Evolutionary conservation across 2,329 filamentous ascomycete species (phyloP).

Genomic region (Neospermospora avenae): DNA sequence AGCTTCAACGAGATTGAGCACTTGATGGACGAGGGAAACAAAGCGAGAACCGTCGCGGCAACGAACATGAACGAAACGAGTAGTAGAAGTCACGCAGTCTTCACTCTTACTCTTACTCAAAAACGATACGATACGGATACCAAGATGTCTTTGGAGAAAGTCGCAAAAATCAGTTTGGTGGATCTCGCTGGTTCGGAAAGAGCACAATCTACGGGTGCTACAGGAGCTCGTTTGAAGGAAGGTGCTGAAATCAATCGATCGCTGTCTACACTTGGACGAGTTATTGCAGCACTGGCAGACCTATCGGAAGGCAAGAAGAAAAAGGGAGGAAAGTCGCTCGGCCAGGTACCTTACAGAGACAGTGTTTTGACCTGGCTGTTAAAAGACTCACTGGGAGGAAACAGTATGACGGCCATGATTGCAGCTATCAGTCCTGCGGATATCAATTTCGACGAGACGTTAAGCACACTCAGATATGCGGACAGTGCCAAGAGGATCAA

Average conservation of each 20-base stretch:
- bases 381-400: constrained; percentile 95
- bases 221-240: constrained; percentile 91
- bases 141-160: constrained; percentile 96
- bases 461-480: constrained; percentile 92
- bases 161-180: constrained; percentile 95
- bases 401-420: constrained; percentile 99
- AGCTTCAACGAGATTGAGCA: constrained; percentile 96
- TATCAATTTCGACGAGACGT: constrained; percentile 97
- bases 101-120: constrained; percentile 92
- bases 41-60: constrained; percentile 93
- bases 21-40: constrained; percentile 99
- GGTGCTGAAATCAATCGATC: constrained; percentile 98
- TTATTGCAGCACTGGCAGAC: constrained; percentile 93
- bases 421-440: constrained; percentile 96
- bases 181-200: constrained; percentile 97
- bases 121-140: constrained; percentile 89
- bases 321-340: constrained; percentile 64
- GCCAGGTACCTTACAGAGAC: constrained; percentile 91
- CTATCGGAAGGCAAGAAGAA: constrained; percentile 81
- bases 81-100: constrained; percentile 96
- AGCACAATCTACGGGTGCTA: constrained; percentile 95
- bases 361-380: constrained; percentile 94
- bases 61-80: constrained; percentile 99
- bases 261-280: constrained; percentile 90
- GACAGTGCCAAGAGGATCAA: constrained; percentile 99